Evolutionary conservation across 352 stramenopile species (phyloP).

Genomic region (Globisporangium camurandrum): DNA sequence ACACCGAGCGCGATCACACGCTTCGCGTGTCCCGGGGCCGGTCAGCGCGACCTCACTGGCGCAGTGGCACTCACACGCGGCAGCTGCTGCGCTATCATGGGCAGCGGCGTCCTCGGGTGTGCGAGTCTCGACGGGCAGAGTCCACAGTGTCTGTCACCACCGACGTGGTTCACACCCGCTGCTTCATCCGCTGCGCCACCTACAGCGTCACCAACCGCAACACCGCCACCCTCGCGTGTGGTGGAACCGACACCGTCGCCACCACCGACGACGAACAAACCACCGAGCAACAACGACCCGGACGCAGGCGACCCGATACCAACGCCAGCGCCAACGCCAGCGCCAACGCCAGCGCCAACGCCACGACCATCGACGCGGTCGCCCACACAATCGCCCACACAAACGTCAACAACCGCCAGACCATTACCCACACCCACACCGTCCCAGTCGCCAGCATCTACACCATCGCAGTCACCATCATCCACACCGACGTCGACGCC

Average conservation of each 20-base stretch:
- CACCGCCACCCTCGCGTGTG: not conserved
- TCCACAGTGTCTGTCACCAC: constrained; percentile 19
- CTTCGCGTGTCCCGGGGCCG: constrained; percentile 26
- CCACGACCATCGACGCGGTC: not conserved
- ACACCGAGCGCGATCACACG: not conserved
- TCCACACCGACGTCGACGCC: not conserved
- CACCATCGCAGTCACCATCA: not conserved
- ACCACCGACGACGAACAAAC: not conserved
- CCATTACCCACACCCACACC: not conserved
- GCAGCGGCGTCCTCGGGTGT: constrained; percentile 25
- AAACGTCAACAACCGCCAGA: not conserved
- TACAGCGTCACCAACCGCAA: not conserved
- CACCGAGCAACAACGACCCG: not conserved
- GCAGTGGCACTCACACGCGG: constrained; percentile 12
- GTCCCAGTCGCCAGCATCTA: not conserved
- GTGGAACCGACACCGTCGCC: constrained; percentile 3
- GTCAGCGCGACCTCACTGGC: constrained; percentile 12
- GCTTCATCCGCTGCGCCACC: not conserved
- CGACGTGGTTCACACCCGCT: constrained; percentile 12
- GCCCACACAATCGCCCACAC: not conserved
- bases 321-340: not conserved
- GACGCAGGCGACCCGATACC: constrained; percentile 5
- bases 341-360: not conserved
- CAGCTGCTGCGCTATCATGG: constrained; percentile 38
- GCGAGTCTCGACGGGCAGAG: constrained; percentile 9